Evolutionary conservation across 106 monocot genomes (phyloP), one percentile per base, ranked within the genome.

Genomic region (Platanthera zijinensis): DNA sequence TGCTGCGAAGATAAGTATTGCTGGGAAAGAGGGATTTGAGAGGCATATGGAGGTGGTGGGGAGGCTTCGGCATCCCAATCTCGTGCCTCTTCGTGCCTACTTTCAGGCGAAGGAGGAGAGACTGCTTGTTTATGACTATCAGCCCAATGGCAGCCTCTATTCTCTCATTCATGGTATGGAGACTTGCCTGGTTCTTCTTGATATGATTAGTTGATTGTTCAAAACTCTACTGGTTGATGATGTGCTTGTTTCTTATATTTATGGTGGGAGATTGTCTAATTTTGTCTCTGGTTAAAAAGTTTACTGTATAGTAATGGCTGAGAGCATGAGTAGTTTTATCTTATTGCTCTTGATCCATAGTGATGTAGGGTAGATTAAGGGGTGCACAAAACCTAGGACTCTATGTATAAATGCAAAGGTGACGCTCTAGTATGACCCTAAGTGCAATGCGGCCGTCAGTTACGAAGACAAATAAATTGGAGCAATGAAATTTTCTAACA

Each of bases 101-200:
- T 92, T 92, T 80, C 90, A 90, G 74, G 88, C 95, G 1, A 90
- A 90, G 90, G 90, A 96, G 78, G 95, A 96, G 84, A 78, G 92
- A 74, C 83, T 92, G 53, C 86, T 96, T 5, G 90, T 96, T 7
- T 96, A 90, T 74, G 95, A 96, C 63, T 92, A 90, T 82, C 85
- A 84, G 76, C 87, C 92, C 14, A 96, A 92, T 62, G 95, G 95
- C 19, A 96, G 92, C 74, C 88, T 96, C 51, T 86, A 81, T 84
- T 88, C 92, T 28, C 90, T 96, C 39, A 82, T 92, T 17, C 95
- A 92, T 74, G 95, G 95, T 92, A 83, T 71, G 45, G 17, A 51
- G 68, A 7, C 22, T 72, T 72, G 51, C 1, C 51, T 70, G 11
- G 10, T 70, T 70, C 48, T 70, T 48, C 10, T 70, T 70, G 8